Base-by-base conservation (phyloP, 176 grass and related monocot species). In the Cenchrus purpureus region DNA sequence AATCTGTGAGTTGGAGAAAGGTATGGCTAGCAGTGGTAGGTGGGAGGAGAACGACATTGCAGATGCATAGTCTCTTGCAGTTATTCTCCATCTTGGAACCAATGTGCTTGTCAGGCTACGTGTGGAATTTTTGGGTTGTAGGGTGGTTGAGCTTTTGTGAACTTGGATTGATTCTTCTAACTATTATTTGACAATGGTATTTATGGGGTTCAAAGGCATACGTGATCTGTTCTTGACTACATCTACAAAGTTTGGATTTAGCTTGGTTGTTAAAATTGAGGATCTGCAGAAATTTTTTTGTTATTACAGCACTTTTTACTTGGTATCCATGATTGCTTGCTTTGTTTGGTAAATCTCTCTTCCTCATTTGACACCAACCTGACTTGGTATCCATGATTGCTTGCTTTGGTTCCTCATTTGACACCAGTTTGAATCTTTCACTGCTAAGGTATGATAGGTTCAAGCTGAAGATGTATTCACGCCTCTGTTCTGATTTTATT, bases 401-500 rank as follows among this genome's bases (percentile, higher is more conserved):
- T 37, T 37, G 16, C 53, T 20, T 57, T 57, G 25, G 52, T 76
- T 42, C 16, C 8, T 20, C 6, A 37, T 58, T 79, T 79, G 25
- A 25, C 44, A 53, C 40, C 57, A 79, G 31, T 68, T 43, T 81
- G 25, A 56, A 59, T 87, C 55, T 40, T 53, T 32, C 29, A 28
- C 19, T n/a, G 44, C 32, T 74, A 51, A 12, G 28, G 77, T 37
- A 46, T 53, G 53, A 20, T 71, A 32, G 49, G 50, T 48, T 5
- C 17, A 57, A 75, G 46, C 17, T 75, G 56, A 58, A 58, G 19
- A 83, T 62, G 22, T 64, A 53, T 28, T 12, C 29, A 54, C 2
- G 63, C 37, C 44, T 87, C 15, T 48, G 4, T 71, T 19, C 43
- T 52, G 12, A 51, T 59, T 82, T 49, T 61, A 31, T 67, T 81